Conservation (phyloP, 202 grass and related monocot species). For the Zizania palustris region DNA sequence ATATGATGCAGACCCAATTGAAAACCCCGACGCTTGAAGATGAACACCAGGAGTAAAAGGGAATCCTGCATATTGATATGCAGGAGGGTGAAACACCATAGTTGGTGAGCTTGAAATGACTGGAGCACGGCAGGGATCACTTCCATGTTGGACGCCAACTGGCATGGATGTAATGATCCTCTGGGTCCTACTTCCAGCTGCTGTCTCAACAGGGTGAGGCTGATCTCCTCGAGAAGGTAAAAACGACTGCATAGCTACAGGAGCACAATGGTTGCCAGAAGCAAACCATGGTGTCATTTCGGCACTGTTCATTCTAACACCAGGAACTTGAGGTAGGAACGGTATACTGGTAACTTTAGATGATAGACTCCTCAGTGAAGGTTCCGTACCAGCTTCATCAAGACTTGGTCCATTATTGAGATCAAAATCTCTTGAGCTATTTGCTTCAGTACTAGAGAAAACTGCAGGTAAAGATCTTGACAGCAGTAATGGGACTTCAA, state of each 20-base stretch:
- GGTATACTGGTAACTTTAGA: slow-evolving; percentile 42
- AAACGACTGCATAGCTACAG: slow-evolving; percentile 52
- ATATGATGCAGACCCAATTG: slow-evolving; percentile 49
- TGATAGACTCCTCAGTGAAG: slow-evolving; percentile 37
- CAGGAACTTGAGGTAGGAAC: slow-evolving; percentile 60
- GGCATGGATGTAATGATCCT: slow-evolving; percentile 40
- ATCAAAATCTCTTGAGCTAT: slow-evolving; percentile 58
- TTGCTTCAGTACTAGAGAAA: slow-evolving; percentile 39
- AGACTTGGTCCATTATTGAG: slow-evolving; percentile 62
- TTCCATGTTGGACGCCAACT: slow-evolving; percentile 42
- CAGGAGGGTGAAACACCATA: slow-evolving; percentile 48
- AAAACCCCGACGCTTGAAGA: slow-evolving; percentile 44
- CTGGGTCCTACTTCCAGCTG: slow-evolving; percentile 42
- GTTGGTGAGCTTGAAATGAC: slow-evolving; percentile 54
- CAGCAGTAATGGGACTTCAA: slow-evolving; percentile 41
- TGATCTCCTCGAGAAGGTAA: slow-evolving; percentile 61
- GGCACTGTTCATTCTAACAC: slow-evolving; percentile 50
- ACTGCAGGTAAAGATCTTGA: slow-evolving; percentile 27
- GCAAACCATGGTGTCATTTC: slow-evolving; percentile 59
- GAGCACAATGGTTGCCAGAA: slow-evolving; percentile 39
- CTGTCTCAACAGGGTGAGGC: slow-evolving; percentile 45
- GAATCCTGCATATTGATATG: slow-evolving; percentile 55
- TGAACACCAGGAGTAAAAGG: slow-evolving; percentile 51
- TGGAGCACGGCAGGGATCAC: slow-evolving; percentile 46
- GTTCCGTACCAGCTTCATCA: slow-evolving; percentile 55